Evolutionary conservation across 2,329 filamentous ascomycete genomes (phyloP).

Genomic region (Didymellaceae sp.): DNA sequence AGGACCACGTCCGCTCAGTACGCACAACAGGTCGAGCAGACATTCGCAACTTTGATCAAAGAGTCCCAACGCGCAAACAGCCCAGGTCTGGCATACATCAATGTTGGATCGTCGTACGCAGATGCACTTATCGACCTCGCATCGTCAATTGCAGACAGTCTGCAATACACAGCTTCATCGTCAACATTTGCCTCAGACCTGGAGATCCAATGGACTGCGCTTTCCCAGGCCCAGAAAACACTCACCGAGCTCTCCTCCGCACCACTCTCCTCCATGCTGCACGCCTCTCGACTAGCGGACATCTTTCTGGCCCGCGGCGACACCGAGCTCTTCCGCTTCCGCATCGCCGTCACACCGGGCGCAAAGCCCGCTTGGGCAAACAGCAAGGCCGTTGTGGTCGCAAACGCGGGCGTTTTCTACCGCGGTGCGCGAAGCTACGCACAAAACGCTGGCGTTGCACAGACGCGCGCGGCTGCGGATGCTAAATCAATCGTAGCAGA

Average conservation of each 20-base stretch:
- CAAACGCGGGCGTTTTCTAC: slow-evolving; percentile 50
- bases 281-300: slow-evolving; percentile 37
- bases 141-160: slow-evolving; percentile 50
- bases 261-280: slow-evolving; percentile 24
- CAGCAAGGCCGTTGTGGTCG: slow-evolving; percentile 42
- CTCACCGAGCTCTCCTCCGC: slow-evolving; percentile 34
- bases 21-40: slow-evolving; percentile 48
- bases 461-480: slow-evolving; percentile 54
- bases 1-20: slow-evolving; percentile 61
- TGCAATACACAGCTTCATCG: slow-evolving; percentile 22
- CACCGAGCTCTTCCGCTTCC: slow-evolving; percentile 44
- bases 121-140: slow-evolving; percentile 64
- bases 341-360: slow-evolving; percentile 27
- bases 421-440: slow-evolving; percentile 43
- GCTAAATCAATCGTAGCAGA: slow-evolving; percentile 58
- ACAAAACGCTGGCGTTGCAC: slow-evolving; percentile 35
- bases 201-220: slow-evolving; percentile 43
- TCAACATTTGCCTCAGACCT: slow-evolving; percentile 24
- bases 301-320: slow-evolving; percentile 45
- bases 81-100: slow-evolving; percentile 59
- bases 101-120: slow-evolving; percentile 61
- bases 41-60: slow-evolving; percentile 41
- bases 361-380: slow-evolving; percentile 42
- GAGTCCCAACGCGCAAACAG: slow-evolving; percentile 56
- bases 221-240: slow-evolving; percentile 38